Conservation (phyloP, 2,329 filamentous ascomycete genomes). For the Fusarium chlamydosporum region DNA sequence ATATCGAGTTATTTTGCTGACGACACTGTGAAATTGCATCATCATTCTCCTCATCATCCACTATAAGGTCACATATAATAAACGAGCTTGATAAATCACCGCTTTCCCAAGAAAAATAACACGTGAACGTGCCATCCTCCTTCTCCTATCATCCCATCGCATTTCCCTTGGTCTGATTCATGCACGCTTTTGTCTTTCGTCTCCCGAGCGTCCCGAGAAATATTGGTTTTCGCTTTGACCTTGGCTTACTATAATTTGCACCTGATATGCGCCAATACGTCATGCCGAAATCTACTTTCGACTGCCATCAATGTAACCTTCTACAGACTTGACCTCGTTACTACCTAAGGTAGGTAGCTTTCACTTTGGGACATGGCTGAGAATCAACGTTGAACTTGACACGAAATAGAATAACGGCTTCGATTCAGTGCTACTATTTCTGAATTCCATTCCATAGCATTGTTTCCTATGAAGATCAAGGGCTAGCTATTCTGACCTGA, state of each 20-base stretch:
- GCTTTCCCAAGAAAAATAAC: background rate
- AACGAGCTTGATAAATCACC: background rate
- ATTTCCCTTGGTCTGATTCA: constrained; percentile 5
- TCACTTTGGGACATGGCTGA: background rate
- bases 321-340: background rate
- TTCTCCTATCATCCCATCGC: constrained; percentile 6
- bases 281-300: constrained; percentile 30
- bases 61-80: background rate
- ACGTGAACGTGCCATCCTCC: constrained; percentile 6
- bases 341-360: too few relatives aligned
- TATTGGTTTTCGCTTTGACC: constrained; percentile 23
- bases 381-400: background rate
- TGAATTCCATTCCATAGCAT: background rate
- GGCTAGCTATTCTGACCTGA: background rate
- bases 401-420: background rate
- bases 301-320: constrained; percentile 11
- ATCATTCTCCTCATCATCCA: background rate
- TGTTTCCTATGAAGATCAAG: background rate
- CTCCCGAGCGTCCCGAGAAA: constrained; percentile 31
- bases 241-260: constrained; percentile 11
- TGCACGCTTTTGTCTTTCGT: background rate
- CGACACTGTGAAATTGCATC: too few relatives aligned
- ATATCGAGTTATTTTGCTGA: background rate
- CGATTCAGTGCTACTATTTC: background rate
- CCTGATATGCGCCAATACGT: constrained; percentile 32